phyloP scores from a whole-genome alignment of 768 basidiomycete species.

The Steccherinum ochraceum region DNA sequence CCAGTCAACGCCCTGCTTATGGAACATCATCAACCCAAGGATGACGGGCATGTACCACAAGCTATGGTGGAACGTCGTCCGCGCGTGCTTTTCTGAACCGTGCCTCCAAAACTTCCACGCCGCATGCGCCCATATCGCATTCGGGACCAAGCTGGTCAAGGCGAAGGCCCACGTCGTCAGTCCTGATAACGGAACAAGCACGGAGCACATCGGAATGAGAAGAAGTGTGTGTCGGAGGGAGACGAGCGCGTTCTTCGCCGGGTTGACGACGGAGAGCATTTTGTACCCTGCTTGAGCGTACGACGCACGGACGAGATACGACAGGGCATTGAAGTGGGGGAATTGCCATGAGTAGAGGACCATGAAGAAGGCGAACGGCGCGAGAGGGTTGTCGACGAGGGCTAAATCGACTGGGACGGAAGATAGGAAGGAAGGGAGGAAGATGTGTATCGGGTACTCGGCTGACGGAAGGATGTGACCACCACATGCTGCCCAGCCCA shows the following conservation, averaged over 20 bases:
- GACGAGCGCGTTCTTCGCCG: conserved; percentile 77
- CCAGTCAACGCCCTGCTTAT: conserved; percentile 86
- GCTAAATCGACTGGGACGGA: conserved; percentile 34
- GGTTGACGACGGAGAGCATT: conserved; percentile 83
- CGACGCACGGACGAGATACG: conserved; percentile 76
- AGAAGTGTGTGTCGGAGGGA: conserved; percentile 76
- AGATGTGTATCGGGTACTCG: conserved; percentile 49
- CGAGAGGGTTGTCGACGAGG: conserved; percentile 74
- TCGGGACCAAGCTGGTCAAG: conserved; percentile 68
- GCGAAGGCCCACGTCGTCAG: conserved; percentile 92
- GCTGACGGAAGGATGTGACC: conserved; percentile 65
- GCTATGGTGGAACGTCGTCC: conserved; percentile 69
- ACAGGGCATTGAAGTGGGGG: conserved; percentile 95
- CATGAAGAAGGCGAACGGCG: conserved; percentile 74
- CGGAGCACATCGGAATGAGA: conserved; percentile 69
- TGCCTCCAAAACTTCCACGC: conserved; percentile 72
- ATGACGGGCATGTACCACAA: conserved; percentile 90
- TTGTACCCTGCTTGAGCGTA: conserved; percentile 92
- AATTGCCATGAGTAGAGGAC: conserved; percentile 97
- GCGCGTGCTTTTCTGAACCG: conserved; percentile 73
- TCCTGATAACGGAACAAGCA: conserved; percentile 83
- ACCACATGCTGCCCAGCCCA: conserved; percentile 98
- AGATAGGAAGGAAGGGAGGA: conserved; percentile 56
- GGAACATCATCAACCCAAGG: conserved; percentile 89
- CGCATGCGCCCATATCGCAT: conserved; percentile 57